Evolutionary conservation across 306 rosid species (phyloP).

Genomic region (Phaseolus lunatus): DNA sequence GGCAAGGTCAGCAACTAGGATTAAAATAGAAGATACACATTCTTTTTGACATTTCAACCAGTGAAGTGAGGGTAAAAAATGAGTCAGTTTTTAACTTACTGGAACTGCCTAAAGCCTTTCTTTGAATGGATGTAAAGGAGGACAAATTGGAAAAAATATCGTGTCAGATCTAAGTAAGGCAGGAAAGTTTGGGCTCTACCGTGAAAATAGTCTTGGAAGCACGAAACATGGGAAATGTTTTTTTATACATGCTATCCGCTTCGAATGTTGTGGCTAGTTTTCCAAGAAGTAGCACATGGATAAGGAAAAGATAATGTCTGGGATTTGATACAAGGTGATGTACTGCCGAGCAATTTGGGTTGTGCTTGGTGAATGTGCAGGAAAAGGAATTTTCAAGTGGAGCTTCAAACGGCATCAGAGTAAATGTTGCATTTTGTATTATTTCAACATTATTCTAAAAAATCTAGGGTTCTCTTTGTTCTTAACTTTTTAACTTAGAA

Average conservation of each 20-base stretch:
- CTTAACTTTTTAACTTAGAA: background rate
- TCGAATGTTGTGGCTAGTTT: too few species aligned
- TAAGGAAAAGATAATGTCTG: constrained; percentile 4
- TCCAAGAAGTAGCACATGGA: background rate
- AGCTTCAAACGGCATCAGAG: background rate
- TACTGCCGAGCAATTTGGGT: too few species aligned
- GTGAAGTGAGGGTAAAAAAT: background rate
- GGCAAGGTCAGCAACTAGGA: constrained; percentile 3
- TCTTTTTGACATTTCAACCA: constrained; percentile 1
- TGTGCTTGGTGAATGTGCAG: background rate
- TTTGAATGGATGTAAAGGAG: too few species aligned
- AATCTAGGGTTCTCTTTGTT: constrained; percentile 4
- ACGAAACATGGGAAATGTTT: too few species aligned
- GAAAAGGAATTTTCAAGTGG: background rate
- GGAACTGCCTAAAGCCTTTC: background rate
- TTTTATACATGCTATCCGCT: too few species aligned
- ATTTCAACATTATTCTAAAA: background rate
- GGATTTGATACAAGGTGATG: too few species aligned
- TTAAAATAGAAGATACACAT: background rate
- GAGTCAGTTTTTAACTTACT: background rate
- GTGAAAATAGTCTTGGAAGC: too few species aligned
- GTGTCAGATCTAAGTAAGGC: too few species aligned
- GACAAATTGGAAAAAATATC: too few species aligned
- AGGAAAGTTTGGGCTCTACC: too few species aligned
- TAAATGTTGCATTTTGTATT: background rate